Evolutionary conservation across 345 rosid species (phyloP).

Genomic region (Eucalyptus viminalis): DNA sequence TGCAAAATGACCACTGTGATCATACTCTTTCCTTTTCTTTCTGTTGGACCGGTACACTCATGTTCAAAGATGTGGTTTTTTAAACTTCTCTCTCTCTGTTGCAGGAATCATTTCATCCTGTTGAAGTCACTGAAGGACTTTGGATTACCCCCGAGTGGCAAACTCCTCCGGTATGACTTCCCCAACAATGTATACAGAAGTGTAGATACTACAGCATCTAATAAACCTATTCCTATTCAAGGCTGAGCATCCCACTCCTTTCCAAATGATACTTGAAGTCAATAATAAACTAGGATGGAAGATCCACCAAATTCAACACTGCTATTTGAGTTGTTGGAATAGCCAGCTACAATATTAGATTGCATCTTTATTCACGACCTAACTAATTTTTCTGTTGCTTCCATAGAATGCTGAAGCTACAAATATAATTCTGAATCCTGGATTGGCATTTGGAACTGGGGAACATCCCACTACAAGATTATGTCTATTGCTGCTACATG

Average conservation of each 20-base stretch:
- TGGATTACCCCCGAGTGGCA: conserved; percentile 90
- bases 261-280: background rate
- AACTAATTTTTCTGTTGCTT: background rate
- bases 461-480: conserved; percentile 76
- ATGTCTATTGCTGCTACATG: conserved; percentile 50
- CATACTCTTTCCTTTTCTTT: background rate
- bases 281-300: background rate
- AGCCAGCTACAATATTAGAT: background rate
- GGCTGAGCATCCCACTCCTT: background rate
- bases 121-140: conserved; percentile 54
- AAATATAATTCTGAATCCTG: conserved; percentile 78
- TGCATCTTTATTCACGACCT: background rate
- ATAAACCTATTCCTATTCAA: background rate
- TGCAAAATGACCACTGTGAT: background rate
- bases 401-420: conserved; percentile 45
- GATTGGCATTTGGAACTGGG: conserved; percentile 88
- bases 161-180: conserved; percentile 61
- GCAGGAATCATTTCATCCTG: conserved; percentile 70
- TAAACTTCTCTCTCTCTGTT: background rate
- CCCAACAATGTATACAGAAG: background rate
- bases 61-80: background rate
- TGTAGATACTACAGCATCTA: background rate
- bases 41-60: background rate
- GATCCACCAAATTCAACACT: background rate
- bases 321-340: background rate